A percentile compares a stretch with the other conserved stretches of the same genome.
Evolutionary conservation across 2,329 filamentous ascomycete species (phyloP).

Genomic region (Epichloe sp.): DNA sequence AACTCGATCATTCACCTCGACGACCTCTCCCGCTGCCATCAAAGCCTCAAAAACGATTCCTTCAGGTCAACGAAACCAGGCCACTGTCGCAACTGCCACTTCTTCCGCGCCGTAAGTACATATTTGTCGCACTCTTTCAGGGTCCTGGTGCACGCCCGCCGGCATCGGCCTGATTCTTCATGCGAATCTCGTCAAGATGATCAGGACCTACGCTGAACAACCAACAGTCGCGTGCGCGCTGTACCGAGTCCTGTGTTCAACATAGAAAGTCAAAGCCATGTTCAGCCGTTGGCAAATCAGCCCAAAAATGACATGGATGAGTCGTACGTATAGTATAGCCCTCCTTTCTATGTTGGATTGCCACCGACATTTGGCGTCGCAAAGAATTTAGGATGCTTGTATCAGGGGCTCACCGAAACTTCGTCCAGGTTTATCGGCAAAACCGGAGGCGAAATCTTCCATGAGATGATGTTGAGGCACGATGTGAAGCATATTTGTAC

Average conservation of each 20-base stretch:
- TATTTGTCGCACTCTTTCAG: constrained; percentile 5
- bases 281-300: constrained; percentile 53
- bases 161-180: constrained; percentile 5
- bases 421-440: constrained; percentile 69
- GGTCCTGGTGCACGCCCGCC: neutral
- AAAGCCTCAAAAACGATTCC: constrained; percentile 27
- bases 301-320: constrained; percentile 58
- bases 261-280: constrained; percentile 39
- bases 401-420: constrained; percentile 1
- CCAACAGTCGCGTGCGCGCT: constrained; percentile 32
- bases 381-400: neutral
- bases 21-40: constrained; percentile 23
- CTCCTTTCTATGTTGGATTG: too few relatives aligned
- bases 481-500: constrained; percentile 87
- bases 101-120: constrained; percentile 37
- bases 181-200: neutral
- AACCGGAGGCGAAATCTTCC: constrained; percentile 92
- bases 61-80: constrained; percentile 31
- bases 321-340: constrained; percentile 56
- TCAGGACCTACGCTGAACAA: constrained; percentile 1
- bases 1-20: constrained; percentile 27
- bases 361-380: neutral
- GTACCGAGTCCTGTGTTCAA: constrained; percentile 52
- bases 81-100: constrained; percentile 33
- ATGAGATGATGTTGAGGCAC: constrained; percentile 96